Evolutionary conservation across 2,329 filamentous ascomycete species (phyloP).

Genomic region (Diaporthe nobilis): DNA sequence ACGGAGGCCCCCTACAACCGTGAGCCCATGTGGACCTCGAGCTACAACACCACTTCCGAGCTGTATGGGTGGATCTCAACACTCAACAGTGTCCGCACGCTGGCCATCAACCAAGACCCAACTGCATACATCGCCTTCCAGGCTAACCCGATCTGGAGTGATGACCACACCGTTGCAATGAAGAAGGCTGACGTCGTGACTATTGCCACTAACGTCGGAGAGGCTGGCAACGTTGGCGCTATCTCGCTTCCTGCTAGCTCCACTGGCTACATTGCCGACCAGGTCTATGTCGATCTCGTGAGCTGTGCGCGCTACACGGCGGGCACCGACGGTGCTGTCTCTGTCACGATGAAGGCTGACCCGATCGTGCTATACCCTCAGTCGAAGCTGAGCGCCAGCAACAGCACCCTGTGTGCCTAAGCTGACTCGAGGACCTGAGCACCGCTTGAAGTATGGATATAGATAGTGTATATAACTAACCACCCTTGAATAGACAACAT

Average conservation of each 20-base stretch:
- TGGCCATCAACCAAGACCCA: conserved; percentile 43
- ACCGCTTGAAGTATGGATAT: neutral
- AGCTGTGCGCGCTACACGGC: conserved; percentile 23
- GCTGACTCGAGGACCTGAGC: neutral
- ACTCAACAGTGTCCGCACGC: conserved; percentile 49
- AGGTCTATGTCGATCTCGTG: conserved; percentile 9
- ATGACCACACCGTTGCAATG: conserved; percentile 26
- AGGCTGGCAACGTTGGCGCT: neutral
- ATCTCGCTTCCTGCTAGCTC: conserved; percentile 17
- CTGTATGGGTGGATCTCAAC: conserved; percentile 63
- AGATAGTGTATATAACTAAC: neutral
- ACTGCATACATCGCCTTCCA: conserved; percentile 21
- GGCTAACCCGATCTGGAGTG: conserved; percentile 17
- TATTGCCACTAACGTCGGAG: conserved; percentile 17
- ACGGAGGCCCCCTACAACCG: conserved; percentile 64
- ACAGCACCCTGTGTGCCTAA: conserved; percentile 15
- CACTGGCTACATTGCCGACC: conserved; percentile 12
- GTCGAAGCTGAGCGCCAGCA: conserved; percentile 6
- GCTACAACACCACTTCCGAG: conserved; percentile 60
- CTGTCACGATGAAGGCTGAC: conserved; percentile 13
- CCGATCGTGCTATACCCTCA: conserved; percentile 19
- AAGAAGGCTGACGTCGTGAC: conserved; percentile 22
- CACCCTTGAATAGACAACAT: neutral
- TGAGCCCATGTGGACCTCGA: conserved; percentile 71
- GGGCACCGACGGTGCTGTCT: conserved; percentile 3